Percentiles rank a stretch among this genome's conserved stretches.
Evolutionary conservation across 352 stramenopile species (phyloP).

Genomic region (Phytophthora litchii): DNA sequence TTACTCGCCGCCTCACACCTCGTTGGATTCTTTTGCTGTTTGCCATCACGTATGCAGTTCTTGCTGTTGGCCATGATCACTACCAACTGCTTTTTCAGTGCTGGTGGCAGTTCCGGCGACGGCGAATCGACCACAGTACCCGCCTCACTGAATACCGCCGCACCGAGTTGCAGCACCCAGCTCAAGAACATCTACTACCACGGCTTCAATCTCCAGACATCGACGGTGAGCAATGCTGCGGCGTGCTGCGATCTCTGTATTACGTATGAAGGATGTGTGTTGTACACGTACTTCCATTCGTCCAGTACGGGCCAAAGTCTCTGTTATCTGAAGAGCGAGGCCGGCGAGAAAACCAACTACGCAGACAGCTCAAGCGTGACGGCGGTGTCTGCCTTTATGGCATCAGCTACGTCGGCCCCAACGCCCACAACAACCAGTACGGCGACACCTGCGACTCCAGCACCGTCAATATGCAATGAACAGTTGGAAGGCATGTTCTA

Average conservation of each 20-base stretch:
- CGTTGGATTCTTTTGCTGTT: neutral
- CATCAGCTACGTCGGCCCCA: slow-evolving; percentile 5
- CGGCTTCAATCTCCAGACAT: slow-evolving; percentile 38
- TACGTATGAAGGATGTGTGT: slow-evolving; percentile 36
- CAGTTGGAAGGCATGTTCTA: slow-evolving; percentile 29
- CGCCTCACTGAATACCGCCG: neutral
- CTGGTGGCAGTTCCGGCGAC: neutral
- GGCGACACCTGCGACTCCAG: slow-evolving; percentile 14
- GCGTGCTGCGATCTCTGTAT: slow-evolving; percentile 44
- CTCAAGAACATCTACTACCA: slow-evolving; percentile 47
- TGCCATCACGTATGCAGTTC: slow-evolving; percentile 15
- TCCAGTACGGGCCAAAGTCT: slow-evolving; percentile 30
- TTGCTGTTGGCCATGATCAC: slow-evolving; percentile 4
- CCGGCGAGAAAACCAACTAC: slow-evolving; percentile 44
- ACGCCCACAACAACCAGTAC: slow-evolving; percentile 16
- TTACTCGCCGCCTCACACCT: slow-evolving; percentile 4
- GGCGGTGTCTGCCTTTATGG: slow-evolving; percentile 31
- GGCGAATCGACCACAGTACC: neutral
- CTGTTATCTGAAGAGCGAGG: slow-evolving; percentile 40
- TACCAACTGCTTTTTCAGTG: slow-evolving; percentile 6
- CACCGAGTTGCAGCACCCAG: slow-evolving; percentile 25
- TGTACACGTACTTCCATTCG: slow-evolving; percentile 53
- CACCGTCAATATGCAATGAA: slow-evolving; percentile 17
- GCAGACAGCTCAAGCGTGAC: slow-evolving; percentile 36
- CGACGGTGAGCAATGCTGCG: slow-evolving; percentile 16